Base-by-base conservation (phyloP, 2,329 filamentous ascomycete species). In the Aspergillus felis region DNA sequence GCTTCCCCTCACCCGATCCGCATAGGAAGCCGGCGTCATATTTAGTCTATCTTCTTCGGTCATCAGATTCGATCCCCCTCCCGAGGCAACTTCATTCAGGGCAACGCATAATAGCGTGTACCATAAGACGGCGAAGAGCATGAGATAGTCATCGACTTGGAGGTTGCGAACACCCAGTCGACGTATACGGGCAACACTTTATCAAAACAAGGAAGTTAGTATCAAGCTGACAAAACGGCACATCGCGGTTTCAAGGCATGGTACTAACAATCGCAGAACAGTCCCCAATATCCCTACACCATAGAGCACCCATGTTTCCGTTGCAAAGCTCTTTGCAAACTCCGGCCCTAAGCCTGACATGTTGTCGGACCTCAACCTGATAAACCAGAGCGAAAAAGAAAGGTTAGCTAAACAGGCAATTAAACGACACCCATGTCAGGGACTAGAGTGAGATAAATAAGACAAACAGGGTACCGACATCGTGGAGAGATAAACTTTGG, bases 61-160 rank as follows among this genome's bases (percentile, higher is more conserved):
- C 71, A 87, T 84, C 20, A 87, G 75, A 64, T 87, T 87, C 46
- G 81, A 86, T 14, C 79, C 81, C n/a, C 82, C 83, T 35, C 78
- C 74, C 2, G 77, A 75, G 22, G 84, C 75, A 50, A 86, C 79
- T 61, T 78, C 52, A 59, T 85, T 85, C 64, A 87, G 78, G 7
- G 75, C 70, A 25, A 81, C 73, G 56, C 85, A 80, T 12, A 87
- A 70, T 17, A 82, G 68, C 0, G 84, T 86, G 63, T 85, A 83
- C 65, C 81, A 76, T 61, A 84, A 70, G 62, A 83, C 74, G 3
- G 81, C 80, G 38, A 82, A 69, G 2, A 83, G 3, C 79, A 86
- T 85, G 28, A 86, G 63, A 60, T 74, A 81, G 67, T 87, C 84
- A 58, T 87, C 84, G 2, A 70, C 25, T 62, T 85, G 82, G 41